These are phyloP conservation scores for Trypanosomatidae sp. DNA, from an alignment of 208 protist species.

Conservation along the genomic window DNA sequence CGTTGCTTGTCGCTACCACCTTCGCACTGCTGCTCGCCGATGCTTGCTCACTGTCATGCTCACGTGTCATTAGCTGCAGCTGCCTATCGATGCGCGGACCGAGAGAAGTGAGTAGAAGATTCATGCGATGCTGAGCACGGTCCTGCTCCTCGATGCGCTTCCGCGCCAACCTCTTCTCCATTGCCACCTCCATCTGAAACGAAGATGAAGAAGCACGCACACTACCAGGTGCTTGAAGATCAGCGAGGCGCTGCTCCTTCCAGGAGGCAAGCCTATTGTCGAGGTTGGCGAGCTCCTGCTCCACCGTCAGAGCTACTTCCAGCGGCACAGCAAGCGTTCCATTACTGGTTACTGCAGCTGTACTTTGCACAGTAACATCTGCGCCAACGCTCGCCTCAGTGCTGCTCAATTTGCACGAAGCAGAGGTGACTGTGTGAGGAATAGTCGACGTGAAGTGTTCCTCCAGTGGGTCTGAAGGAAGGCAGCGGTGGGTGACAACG, in stretches of 20 bases:
- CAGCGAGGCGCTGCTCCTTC: constrained; percentile 35
- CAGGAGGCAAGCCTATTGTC: constrained; percentile 18
- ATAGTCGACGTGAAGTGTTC: constrained; percentile 2
- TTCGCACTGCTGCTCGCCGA: background rate
- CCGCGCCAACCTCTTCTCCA: constrained; percentile 40
- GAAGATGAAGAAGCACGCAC: background rate
- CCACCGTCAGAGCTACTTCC: constrained; percentile 1
- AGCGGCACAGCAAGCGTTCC: background rate
- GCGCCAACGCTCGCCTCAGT: background rate
- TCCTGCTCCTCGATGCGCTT: constrained; percentile 40
- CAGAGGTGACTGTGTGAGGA: constrained; percentile 14
- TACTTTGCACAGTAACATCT: background rate
- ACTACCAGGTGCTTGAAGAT: constrained; percentile 10
- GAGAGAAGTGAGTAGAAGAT: constrained; percentile 35
- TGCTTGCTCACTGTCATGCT: background rate
- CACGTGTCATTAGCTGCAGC: background rate
- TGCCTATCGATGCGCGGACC: constrained; percentile 25
- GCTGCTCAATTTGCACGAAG: background rate
- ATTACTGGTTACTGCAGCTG: background rate
- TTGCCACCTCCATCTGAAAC: constrained; percentile 25
- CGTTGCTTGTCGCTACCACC: background rate
- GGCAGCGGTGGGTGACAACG: constrained; percentile 24
- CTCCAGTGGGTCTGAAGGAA: constrained; percentile 2
- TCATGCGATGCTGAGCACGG: constrained; percentile 57
- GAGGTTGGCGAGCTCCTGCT: constrained; percentile 22